These are phyloP conservation scores for Plasmodium gonderi DNA, from an alignment of 169 alveolate species.

Conservation along the genomic window DNA sequence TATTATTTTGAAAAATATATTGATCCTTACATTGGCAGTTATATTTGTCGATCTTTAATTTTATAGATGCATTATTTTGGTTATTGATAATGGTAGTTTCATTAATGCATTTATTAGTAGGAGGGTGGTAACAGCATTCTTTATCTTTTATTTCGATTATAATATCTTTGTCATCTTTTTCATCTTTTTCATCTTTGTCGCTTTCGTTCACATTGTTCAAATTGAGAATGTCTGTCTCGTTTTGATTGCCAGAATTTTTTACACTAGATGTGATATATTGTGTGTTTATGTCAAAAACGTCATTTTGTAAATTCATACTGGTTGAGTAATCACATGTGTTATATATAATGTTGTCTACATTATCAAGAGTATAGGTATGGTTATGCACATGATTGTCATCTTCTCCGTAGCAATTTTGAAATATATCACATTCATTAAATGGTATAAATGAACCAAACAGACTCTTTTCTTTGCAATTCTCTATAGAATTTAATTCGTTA, in stretches of 20 bases:
- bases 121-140: background rate
- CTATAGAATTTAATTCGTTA: background rate
- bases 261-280: background rate
- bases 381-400: background rate
- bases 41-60: background rate
- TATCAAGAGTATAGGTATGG: background rate
- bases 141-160: background rate
- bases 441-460: background rate
- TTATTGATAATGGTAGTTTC: background rate
- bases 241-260: background rate
- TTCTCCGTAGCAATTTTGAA: background rate
- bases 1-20: background rate
- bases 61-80: background rate
- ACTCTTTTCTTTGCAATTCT: background rate
- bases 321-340: background rate
- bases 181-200: background rate
- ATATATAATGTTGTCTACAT: conserved; percentile 10
- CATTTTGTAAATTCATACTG: background rate
- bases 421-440: background rate
- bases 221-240: background rate
- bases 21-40: no score
- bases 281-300: background rate
- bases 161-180: background rate
- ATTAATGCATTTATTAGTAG: background rate
- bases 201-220: background rate